Conservation (phyloP, 768 basidiomycete genomes). For the Collybiopsis confluens region DNA sequence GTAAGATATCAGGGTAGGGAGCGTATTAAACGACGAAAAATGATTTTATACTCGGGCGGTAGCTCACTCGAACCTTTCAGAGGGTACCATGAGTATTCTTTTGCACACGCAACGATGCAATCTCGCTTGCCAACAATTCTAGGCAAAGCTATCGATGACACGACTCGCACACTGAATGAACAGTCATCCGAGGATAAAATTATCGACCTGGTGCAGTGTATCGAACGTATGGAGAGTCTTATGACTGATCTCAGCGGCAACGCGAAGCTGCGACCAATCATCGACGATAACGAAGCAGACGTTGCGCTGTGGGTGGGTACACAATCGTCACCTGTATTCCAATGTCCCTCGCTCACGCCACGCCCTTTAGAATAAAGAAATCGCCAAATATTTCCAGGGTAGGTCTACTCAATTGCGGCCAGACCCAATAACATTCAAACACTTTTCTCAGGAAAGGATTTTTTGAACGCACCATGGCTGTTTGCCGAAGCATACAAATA, state of each 20-base stretch:
- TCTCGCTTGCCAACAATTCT: constrained; percentile 93
- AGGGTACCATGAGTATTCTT: constrained; percentile 78
- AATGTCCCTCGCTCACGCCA: too few relatives aligned
- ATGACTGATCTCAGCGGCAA: constrained; percentile 86
- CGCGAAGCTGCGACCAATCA: constrained; percentile 78
- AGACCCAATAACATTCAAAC: too few relatives aligned
- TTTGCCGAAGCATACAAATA: constrained; percentile 96
- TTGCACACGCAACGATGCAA: constrained; percentile 92
- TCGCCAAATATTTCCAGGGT: constrained; percentile 92
- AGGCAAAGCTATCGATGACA: constrained; percentile 93
- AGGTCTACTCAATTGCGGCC: background rate
- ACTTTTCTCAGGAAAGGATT: constrained; percentile 77
- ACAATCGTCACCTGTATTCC: too few relatives aligned
- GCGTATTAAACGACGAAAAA: too few relatives aligned
- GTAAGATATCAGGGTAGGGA: too few relatives aligned
- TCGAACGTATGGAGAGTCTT: constrained; percentile 85
- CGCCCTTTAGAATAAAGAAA: constrained; percentile 93
- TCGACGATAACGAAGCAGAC: constrained; percentile 89
- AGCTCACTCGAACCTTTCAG: too few relatives aligned
- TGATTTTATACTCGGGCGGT: too few relatives aligned
- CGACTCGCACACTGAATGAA: constrained; percentile 83
- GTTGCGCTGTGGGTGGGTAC: too few relatives aligned
- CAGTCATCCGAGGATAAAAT: constrained; percentile 79
- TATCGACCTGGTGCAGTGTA: constrained; percentile 79
- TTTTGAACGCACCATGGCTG: constrained; percentile 95